phyloP scores from a whole-genome alignment of 129 eudicot species.

The Erigeron canadensis region DNA sequence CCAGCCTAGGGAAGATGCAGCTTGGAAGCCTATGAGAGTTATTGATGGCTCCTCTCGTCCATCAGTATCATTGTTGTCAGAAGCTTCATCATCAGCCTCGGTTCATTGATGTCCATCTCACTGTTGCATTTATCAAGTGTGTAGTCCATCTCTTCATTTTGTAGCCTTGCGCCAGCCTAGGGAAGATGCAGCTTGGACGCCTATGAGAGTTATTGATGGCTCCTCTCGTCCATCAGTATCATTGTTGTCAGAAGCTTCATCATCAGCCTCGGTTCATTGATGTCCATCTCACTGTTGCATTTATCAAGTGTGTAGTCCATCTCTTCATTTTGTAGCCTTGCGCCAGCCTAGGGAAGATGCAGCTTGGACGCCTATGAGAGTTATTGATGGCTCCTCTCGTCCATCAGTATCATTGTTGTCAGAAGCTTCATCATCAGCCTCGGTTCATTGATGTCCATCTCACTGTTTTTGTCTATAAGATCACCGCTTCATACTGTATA shows the following conservation, averaged over 20 bases:
- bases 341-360: conserved; percentile 81
- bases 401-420: conserved; percentile 1
- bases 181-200: conserved; percentile 76
- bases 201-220: conserved; percentile 64
- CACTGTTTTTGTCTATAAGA: not conserved
- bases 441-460: conserved; percentile 8
- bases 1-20: conserved; percentile 71
- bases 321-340: conserved; percentile 86
- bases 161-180: conserved; percentile 77
- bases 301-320: conserved; percentile 76
- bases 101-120: conserved; percentile 9
- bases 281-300: conserved; percentile 54
- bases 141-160: conserved; percentile 85
- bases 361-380: conserved; percentile 68
- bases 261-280: conserved; percentile 26
- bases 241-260: conserved; percentile 28
- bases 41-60: conserved; percentile 38
- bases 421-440: conserved; percentile 34
- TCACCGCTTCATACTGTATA: not conserved
- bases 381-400: conserved; percentile 43
- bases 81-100: conserved; percentile 32
- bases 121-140: conserved; percentile 83
- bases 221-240: conserved; percentile 10
- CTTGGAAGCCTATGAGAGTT: conserved; percentile 73
- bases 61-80: conserved; percentile 10